phyloP scores from a whole-genome alignment of 2,329 filamentous ascomycete species.

The Plectosphaerella plurivora region DNA sequence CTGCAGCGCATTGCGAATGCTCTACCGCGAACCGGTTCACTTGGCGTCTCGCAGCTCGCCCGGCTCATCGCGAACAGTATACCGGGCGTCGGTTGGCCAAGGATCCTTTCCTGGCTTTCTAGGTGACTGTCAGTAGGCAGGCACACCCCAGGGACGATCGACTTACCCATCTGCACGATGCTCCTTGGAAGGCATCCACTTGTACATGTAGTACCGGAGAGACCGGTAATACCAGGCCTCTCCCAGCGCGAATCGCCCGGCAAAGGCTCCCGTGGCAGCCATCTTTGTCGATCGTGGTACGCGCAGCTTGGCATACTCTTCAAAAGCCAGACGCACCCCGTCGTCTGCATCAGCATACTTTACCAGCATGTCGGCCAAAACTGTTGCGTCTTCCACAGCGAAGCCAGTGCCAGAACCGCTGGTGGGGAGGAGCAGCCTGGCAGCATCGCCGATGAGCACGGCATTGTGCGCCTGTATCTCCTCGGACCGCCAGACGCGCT shows the following conservation, averaged over 20 bases:
- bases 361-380: slow-evolving; percentile 14
- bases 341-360: neutral
- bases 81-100: neutral
- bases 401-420: slow-evolving; percentile 20
- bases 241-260: slow-evolving; percentile 10
- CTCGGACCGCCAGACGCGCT: slow-evolving; percentile 16
- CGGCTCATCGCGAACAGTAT: neutral
- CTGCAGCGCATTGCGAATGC: neutral
- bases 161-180: neutral
- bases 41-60: neutral
- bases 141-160: neutral
- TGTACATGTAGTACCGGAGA: slow-evolving; percentile 9
- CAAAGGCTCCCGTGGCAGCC: slow-evolving; percentile 11
- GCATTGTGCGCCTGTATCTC: slow-evolving; percentile 16
- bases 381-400: slow-evolving; percentile 18
- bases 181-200: neutral
- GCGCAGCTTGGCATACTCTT: slow-evolving; percentile 14
- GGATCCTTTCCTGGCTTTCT: neutral
- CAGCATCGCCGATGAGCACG: slow-evolving; percentile 17
- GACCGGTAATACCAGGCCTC: slow-evolving; percentile 12
- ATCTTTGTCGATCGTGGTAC: slow-evolving; percentile 17
- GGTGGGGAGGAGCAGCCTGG: slow-evolving; percentile 17
- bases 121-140: neutral
- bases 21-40: neutral
- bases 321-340: slow-evolving; percentile 7